Percentiles rank a stretch among this genome's conserved stretches.
Evolutionary conservation across 106 monocot genomes (phyloP).

Genomic region (Posidonia australis): DNA sequence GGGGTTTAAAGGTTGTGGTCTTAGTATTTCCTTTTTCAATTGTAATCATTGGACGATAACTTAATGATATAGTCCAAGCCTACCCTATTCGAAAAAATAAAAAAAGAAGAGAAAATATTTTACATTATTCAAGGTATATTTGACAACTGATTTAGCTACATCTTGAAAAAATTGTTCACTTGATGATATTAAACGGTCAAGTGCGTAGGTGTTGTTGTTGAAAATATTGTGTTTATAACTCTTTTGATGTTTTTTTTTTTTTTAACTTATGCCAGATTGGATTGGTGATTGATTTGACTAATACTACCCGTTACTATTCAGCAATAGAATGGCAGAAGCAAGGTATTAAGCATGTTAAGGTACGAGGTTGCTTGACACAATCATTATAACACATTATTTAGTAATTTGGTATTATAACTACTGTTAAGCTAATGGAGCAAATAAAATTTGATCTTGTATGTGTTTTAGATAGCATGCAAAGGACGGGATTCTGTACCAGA

Average conservation of each 20-base stretch:
- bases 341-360: constrained; percentile 87
- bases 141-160: too few species aligned
- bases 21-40: too few species aligned
- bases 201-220: background rate
- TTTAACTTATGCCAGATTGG: constrained; percentile 48
- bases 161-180: too few species aligned
- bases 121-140: too few species aligned
- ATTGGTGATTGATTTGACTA: constrained; percentile 92
- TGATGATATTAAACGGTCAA: too few species aligned
- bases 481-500: constrained; percentile 93
- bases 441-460: background rate
- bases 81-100: too few species aligned
- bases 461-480: constrained; percentile 74
- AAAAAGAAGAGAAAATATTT: too few species aligned
- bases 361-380: constrained; percentile 12
- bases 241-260: background rate
- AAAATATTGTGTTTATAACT: too few species aligned
- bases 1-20: too few species aligned
- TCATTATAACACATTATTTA: background rate
- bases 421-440: background rate
- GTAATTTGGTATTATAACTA: background rate
- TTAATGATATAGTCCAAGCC: too few species aligned
- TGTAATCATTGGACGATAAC: too few species aligned
- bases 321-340: constrained; percentile 64
- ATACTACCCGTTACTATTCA: constrained; percentile 77